phyloP scores from a whole-genome alignment of 1,139 yeast species.

The Hyphopichia khmerensis region DNA sequence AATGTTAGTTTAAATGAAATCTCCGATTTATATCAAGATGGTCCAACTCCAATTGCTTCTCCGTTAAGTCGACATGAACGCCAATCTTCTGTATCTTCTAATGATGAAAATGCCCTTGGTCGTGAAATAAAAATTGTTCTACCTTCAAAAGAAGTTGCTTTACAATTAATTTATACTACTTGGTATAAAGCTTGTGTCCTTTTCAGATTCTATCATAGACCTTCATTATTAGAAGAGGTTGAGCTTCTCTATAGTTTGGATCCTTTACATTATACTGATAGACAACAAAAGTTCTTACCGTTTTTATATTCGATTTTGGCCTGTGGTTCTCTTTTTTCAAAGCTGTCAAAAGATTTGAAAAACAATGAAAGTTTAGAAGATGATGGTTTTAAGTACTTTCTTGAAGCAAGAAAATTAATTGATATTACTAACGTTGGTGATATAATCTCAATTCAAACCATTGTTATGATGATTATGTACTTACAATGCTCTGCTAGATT shows the following conservation, averaged over 20 bases:
- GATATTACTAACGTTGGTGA: constrained; percentile 56
- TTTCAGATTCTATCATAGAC: constrained; percentile 82
- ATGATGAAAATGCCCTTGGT: constrained; percentile 20
- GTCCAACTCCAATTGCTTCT: constrained; percentile 12
- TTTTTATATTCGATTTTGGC: constrained; percentile 62
- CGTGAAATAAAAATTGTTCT: constrained; percentile 63
- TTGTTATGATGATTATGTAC: constrained; percentile 71
- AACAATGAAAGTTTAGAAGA: constrained; percentile 55
- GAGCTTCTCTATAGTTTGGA: constrained; percentile 57
- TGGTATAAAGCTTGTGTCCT: constrained; percentile 87
- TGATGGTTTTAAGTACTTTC: constrained; percentile 81
- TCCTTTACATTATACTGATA: constrained; percentile 65
- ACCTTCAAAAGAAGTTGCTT: constrained; percentile 74
- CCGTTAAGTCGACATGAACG: constrained; percentile 11
- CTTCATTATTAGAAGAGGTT: constrained; percentile 63
- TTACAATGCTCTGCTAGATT: constrained; percentile 88
- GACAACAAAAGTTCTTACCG: constrained; percentile 77
- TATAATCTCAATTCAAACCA: constrained; percentile 60
- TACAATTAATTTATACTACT: constrained; percentile 68
- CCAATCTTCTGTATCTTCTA: constrained; percentile 17
- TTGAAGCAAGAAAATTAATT: constrained; percentile 75
- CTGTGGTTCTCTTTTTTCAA: constrained; percentile 68
- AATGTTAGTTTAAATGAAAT: constrained; percentile 21
- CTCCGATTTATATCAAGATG: constrained; percentile 25
- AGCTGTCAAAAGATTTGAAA: constrained; percentile 31